Percentiles rank a stretch among this genome's conserved stretches.
These are phyloP conservation scores for Leccinum disarticulatum DNA, from an alignment of 768 basidiomycete species.

Conservation along the genomic window DNA sequence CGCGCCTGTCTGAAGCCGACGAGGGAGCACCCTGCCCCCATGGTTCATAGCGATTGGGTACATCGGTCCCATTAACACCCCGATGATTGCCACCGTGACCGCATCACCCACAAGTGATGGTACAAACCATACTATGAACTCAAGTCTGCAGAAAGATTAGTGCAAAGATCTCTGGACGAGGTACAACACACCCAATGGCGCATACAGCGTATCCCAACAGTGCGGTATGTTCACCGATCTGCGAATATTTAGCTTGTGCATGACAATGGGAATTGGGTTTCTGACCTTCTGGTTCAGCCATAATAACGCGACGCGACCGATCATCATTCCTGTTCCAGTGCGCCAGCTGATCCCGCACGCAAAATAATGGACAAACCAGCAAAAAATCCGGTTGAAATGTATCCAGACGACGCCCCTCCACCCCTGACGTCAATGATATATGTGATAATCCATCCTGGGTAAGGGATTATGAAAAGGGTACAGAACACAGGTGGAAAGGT, in stretches of 20 bases:
- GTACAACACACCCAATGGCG: slow-evolving; percentile 26
- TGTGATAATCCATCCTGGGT: slow-evolving; percentile 65
- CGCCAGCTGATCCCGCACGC: background rate
- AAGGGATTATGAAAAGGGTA: background rate
- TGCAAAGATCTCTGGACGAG: background rate
- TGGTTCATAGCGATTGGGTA: slow-evolving; percentile 55
- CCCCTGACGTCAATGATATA: slow-evolving; percentile 45
- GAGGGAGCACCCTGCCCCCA: slow-evolving; percentile 35
- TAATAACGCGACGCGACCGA: slow-evolving; percentile 29
- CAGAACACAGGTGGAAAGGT: background rate
- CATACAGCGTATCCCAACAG: slow-evolving; percentile 31
- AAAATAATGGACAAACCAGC: slow-evolving; percentile 16
- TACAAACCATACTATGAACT: slow-evolving; percentile 68
- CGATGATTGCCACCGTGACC: slow-evolving; percentile 62
- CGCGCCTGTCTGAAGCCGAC: slow-evolving; percentile 33
- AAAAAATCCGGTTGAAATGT: slow-evolving; percentile 44
- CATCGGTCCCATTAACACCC: slow-evolving; percentile 72
- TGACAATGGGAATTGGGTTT: background rate
- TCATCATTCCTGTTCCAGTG: slow-evolving; percentile 22
- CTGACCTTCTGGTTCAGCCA: slow-evolving; percentile 30
- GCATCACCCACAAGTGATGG: slow-evolving; percentile 65
- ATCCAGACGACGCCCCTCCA: slow-evolving; percentile 46
- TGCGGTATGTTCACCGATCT: slow-evolving; percentile 34
- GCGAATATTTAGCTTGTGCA: background rate
- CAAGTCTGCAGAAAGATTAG: slow-evolving; percentile 41